phyloP scores from a whole-genome alignment of 1,284 basidiomycete genomes.

The Tilletia caries region DNA sequence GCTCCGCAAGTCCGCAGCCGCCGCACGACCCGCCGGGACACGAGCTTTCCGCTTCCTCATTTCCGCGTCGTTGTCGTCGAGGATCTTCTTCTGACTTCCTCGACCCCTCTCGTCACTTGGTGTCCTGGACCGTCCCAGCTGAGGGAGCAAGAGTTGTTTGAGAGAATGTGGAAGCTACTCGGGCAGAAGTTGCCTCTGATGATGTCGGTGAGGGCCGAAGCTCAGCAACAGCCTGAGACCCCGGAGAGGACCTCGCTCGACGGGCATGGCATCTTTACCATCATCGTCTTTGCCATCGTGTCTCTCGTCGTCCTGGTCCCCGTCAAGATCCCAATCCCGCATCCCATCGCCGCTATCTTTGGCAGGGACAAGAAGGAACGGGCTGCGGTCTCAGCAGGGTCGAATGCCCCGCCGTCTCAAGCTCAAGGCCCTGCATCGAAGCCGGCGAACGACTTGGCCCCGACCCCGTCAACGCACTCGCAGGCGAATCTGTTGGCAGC shows the following conservation, averaged over 20 bases:
- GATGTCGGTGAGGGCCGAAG: neutral
- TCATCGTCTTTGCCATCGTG: conserved; percentile 49
- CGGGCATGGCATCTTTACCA: conserved; percentile 49
- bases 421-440: neutral
- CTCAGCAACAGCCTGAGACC: neutral
- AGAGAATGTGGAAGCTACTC: neutral
- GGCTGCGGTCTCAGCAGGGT: neutral
- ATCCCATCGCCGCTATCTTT: conserved; percentile 18
- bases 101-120: too few relatives aligned
- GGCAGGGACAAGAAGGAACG: neutral
- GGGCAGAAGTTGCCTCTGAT: neutral
- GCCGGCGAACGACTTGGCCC: neutral
- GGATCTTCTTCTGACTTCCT: too few relatives aligned
- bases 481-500: neutral
- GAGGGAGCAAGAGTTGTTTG: too few relatives aligned
- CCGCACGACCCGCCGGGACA: too few relatives aligned
- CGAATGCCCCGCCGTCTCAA: neutral
- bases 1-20: too few relatives aligned
- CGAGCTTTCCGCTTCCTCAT: too few relatives aligned
- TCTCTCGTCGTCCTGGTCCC: conserved; percentile 48
- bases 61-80: too few relatives aligned
- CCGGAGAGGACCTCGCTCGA: conserved; percentile 29
- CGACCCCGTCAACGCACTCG: neutral
- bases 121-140: too few relatives aligned
- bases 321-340: conserved; percentile 36